Evolutionary conservation across 345 rosid species (phyloP).

Genomic region (Corchorus capsularis): DNA sequence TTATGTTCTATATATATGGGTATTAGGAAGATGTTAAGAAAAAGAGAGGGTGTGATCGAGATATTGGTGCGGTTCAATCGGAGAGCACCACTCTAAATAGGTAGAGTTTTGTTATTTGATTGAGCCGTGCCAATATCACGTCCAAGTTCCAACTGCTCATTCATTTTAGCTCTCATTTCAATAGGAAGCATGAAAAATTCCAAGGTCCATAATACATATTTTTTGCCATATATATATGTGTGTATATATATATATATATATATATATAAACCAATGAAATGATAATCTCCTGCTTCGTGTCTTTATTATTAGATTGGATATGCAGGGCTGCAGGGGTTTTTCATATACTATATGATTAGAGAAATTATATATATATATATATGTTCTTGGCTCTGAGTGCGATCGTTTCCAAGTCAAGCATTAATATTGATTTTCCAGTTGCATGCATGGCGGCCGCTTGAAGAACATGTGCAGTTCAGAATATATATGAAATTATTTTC

Average conservation of each 20-base stretch:
- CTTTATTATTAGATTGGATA: too few relatives aligned
- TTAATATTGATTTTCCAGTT: not conserved
- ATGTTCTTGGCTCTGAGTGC: not conserved
- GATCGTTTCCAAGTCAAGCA: too few relatives aligned
- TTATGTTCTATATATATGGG: too few relatives aligned
- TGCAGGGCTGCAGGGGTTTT: too few relatives aligned
- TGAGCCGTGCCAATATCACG: slow-evolving; percentile 99
- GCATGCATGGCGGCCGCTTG: slow-evolving; percentile 6
- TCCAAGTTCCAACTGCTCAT: slow-evolving; percentile 4
- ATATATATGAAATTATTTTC: not conserved
- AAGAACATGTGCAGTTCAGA: not conserved
- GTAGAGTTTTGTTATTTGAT: slow-evolving; percentile 62
- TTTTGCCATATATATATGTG: too few relatives aligned
- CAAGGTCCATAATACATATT: not conserved
- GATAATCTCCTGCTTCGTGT: too few relatives aligned
- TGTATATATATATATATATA: too few relatives aligned
- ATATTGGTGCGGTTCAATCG: slow-evolving; percentile 96
- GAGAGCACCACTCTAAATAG: slow-evolving; percentile 36
- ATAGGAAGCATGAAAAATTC: not conserved
- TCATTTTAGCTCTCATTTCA: not conserved
- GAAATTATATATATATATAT: not conserved
- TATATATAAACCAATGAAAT: too few relatives aligned
- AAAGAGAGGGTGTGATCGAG: slow-evolving; percentile 31
- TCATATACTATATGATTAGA: not conserved
- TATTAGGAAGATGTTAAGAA: too few relatives aligned